These are phyloP conservation scores for Arthrobotrys sinensis DNA, from an alignment of 2,329 filamentous ascomycete genomes.

Conservation along the genomic window DNA sequence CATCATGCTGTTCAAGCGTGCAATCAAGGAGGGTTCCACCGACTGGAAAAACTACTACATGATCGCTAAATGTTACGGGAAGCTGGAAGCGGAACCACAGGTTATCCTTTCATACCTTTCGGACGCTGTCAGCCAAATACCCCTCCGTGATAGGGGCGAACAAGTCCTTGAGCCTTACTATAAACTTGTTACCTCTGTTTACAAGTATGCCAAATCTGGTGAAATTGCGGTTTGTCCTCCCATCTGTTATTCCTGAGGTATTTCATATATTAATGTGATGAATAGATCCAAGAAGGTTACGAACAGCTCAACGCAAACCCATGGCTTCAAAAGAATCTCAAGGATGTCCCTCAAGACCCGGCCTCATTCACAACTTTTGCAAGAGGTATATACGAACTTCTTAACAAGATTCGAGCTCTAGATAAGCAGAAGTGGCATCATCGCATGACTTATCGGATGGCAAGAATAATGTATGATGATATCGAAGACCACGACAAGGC, in stretches of 20 bases:
- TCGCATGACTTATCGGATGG: slow-evolving; percentile 84
- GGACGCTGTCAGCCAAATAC: slow-evolving; percentile 75
- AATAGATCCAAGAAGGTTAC: slow-evolving; percentile 55
- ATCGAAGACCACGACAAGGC: slow-evolving; percentile 73
- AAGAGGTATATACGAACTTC: slow-evolving; percentile 67
- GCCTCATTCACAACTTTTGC: slow-evolving; percentile 53
- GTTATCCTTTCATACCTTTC: slow-evolving; percentile 74
- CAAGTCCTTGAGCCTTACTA: slow-evolving; percentile 92
- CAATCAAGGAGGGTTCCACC: slow-evolving; percentile 74
- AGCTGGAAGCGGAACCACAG: slow-evolving; percentile 73
- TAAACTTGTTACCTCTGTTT: slow-evolving; percentile 84
- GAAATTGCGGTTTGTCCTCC: slow-evolving; percentile 68
- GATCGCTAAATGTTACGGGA: slow-evolving; percentile 80
- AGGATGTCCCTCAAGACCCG: slow-evolving; percentile 56
- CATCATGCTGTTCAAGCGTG: slow-evolving; percentile 74
- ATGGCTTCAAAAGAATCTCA: slow-evolving; percentile 57
- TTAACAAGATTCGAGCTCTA: slow-evolving; percentile 74
- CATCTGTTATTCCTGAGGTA: slow-evolving; percentile 37
- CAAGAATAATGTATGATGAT: slow-evolving; percentile 72
- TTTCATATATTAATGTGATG: slow-evolving; percentile 70
- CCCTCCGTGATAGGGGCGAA: slow-evolving; percentile 76
- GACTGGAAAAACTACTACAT: slow-evolving; percentile 80
- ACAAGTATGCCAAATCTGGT: slow-evolving; percentile 80
- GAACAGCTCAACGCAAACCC: slow-evolving; percentile 52
- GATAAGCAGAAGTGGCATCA: slow-evolving; percentile 96